Evolutionary conservation across 2,329 filamentous ascomycete species (phyloP).

Genomic region (Podosphaera xanthii): DNA sequence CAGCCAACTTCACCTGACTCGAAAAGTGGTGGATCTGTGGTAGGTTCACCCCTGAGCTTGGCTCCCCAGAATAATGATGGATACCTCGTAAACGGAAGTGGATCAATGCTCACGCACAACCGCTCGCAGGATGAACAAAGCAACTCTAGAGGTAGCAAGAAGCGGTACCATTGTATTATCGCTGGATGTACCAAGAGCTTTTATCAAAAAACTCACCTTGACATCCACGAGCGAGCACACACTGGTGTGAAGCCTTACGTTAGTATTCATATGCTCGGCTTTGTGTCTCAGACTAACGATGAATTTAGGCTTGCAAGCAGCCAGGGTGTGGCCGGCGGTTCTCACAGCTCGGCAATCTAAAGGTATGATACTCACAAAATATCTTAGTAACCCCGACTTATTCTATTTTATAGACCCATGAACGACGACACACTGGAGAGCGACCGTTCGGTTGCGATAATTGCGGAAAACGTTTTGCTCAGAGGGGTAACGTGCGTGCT

Average conservation of each 20-base stretch:
- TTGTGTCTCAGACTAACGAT: neutral
- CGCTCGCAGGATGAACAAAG: conserved; percentile 8
- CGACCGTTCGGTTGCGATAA: conserved; percentile 59
- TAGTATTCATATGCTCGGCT: conserved; percentile 19
- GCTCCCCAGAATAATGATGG: conserved; percentile 15
- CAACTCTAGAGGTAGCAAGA: conserved; percentile 18
- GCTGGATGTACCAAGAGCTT: conserved; percentile 62
- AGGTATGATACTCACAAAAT: conserved; percentile 26
- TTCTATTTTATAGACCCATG: conserved; percentile 40
- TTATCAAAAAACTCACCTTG: conserved; percentile 75
- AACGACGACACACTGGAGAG: conserved; percentile 70
- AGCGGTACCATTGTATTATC: conserved; percentile 50
- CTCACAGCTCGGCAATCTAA: conserved; percentile 76
- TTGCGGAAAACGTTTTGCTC: conserved; percentile 65
- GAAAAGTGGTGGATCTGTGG: conserved; percentile 4
- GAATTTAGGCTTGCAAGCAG: conserved; percentile 33
- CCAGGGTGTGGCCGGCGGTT: conserved; percentile 57
- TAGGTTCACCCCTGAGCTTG: conserved; percentile 9
- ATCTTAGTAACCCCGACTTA: neutral
- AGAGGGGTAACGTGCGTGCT: conserved; percentile 64
- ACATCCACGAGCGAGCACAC: conserved; percentile 73
- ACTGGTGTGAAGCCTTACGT: conserved; percentile 82
- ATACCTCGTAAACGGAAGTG: conserved; percentile 1
- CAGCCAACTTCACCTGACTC: conserved; percentile 6
- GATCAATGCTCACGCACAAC: conserved; percentile 9